A percentile compares a stretch with the other conserved stretches of the same genome.
These are phyloP conservation scores for Candida stauntonica DNA, from an alignment of 805 yeast species.

Conservation along the genomic window DNA sequence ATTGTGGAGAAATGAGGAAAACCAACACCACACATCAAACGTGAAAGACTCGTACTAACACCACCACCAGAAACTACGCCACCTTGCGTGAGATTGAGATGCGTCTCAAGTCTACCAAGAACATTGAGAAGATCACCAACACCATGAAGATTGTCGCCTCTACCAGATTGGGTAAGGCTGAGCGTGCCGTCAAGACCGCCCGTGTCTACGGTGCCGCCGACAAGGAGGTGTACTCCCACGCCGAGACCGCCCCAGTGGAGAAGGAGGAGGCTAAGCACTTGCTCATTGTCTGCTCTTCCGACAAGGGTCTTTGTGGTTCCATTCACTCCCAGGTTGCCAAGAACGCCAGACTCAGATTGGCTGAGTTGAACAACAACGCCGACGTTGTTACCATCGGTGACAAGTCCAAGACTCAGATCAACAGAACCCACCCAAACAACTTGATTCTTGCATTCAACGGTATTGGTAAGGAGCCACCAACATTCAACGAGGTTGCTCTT, in stretches of 20 bases:
- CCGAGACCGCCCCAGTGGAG: slow-evolving; percentile 66
- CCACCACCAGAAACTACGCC: slow-evolving; percentile 76
- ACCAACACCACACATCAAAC: background rate
- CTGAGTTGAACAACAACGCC: slow-evolving; percentile 52
- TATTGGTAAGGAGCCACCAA: slow-evolving; percentile 96
- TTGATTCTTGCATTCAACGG: slow-evolving; percentile 79
- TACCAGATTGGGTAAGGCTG: slow-evolving; percentile 92
- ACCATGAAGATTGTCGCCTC: slow-evolving; percentile 99
- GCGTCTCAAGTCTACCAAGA: slow-evolving; percentile 96
- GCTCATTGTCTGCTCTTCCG: slow-evolving; percentile 86
- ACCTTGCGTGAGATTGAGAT: slow-evolving; percentile 97
- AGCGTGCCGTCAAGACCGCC: slow-evolving; percentile 86
- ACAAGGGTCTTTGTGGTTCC: slow-evolving; percentile 98
- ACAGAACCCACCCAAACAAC: slow-evolving; percentile 71
- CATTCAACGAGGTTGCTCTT: slow-evolving; percentile 82
- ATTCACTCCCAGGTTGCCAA: slow-evolving; percentile 94
- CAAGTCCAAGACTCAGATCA: slow-evolving; percentile 83
- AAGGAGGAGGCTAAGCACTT: slow-evolving; percentile 51
- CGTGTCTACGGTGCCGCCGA: slow-evolving; percentile 82
- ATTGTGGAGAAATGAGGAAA: too few relatives aligned
- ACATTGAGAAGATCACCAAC: slow-evolving; percentile 98
- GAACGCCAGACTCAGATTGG: slow-evolving; percentile 68
- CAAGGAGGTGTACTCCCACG: slow-evolving; percentile 68
- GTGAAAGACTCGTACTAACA: slow-evolving; percentile 16
- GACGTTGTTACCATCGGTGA: slow-evolving; percentile 92